These are phyloP conservation scores for Cordyceps cateniannulata DNA, from an alignment of 2,329 filamentous ascomycete species.

Conservation along the genomic window DNA sequence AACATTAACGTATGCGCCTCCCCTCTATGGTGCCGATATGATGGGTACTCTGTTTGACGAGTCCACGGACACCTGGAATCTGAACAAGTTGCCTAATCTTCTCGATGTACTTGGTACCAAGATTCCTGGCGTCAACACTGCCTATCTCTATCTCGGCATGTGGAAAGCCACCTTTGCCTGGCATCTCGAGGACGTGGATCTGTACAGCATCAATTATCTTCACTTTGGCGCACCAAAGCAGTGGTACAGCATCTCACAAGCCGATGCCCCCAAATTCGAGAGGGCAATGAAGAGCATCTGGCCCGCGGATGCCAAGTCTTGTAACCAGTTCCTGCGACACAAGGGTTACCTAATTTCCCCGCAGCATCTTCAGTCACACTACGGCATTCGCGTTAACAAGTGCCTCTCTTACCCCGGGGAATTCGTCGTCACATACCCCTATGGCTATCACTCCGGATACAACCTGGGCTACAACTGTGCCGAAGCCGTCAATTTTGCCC, in stretches of 20 bases:
- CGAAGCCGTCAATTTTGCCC: constrained; percentile 96
- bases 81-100: constrained; percentile 88
- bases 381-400: constrained; percentile 93
- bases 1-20: constrained; percentile 88
- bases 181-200: constrained; percentile 96
- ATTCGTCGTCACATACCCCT: constrained; percentile 97
- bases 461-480: constrained; percentile 98
- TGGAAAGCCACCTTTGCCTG: constrained; percentile 99
- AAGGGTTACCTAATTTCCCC: constrained; percentile 97
- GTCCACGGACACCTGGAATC: constrained; percentile 77
- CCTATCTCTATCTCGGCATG: constrained; percentile 97
- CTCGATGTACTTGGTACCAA: constrained; percentile 92
- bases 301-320: constrained; percentile 91
- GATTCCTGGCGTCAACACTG: constrained; percentile 95
- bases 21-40: constrained; percentile 94
- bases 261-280: constrained; percentile 88
- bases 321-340: constrained; percentile 91
- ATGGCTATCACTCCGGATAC: constrained; percentile 96
- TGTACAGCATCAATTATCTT: constrained; percentile 99
- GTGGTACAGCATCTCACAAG: constrained; percentile 98
- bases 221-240: constrained; percentile 98
- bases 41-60: constrained; percentile 93
- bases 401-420: constrained; percentile 93
- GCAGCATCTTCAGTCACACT: constrained; percentile 76
- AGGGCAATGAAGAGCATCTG: constrained; percentile 92